phyloP scores from a whole-genome alignment of 129 eudicot species.

The Oenanthe sinensis region DNA sequence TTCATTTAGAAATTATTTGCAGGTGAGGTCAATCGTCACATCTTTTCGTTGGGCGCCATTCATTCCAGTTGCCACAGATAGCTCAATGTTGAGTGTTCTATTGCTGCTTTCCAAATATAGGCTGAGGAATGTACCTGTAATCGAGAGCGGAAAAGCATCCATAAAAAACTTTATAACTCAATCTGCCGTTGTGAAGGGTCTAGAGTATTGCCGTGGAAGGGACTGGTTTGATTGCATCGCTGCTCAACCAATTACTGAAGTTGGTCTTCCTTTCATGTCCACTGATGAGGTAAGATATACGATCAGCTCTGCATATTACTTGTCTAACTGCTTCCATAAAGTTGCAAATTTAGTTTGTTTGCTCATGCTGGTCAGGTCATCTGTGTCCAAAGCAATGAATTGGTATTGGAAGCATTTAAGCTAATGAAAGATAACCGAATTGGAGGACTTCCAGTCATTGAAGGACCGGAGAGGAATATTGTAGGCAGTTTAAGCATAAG shows the following conservation, averaged over 20 bases:
- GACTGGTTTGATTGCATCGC: slow-evolving; percentile 91
- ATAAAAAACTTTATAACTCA: slow-evolving; percentile 79
- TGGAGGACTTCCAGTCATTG: slow-evolving; percentile 87
- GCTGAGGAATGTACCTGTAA: slow-evolving; percentile 82
- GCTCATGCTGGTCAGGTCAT: slow-evolving; percentile 46
- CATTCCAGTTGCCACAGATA: slow-evolving; percentile 68
- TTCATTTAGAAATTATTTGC: slow-evolving; percentile 5
- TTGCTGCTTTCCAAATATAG: slow-evolving; percentile 79
- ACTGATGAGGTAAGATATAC: slow-evolving; percentile 39
- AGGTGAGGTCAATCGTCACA: slow-evolving; percentile 76
- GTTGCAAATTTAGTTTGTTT: background rate
- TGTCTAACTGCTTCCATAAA: background rate
- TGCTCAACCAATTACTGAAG: slow-evolving; percentile 52
- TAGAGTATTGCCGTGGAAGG: slow-evolving; percentile 72
- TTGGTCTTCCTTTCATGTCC: slow-evolving; percentile 87
- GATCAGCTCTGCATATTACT: background rate
- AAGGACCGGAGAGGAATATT: slow-evolving; percentile 67
- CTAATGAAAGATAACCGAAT: slow-evolving; percentile 79
- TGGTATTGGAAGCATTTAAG: slow-evolving; percentile 84
- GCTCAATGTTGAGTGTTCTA: slow-evolving; percentile 76
- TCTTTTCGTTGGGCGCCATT: slow-evolving; percentile 78
- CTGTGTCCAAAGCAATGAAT: slow-evolving; percentile 46
- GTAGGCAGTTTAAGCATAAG: slow-evolving; percentile 80
- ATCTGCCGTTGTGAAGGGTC: slow-evolving; percentile 83
- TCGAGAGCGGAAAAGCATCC: slow-evolving; percentile 53